Evolutionary conservation across 768 basidiomycete genomes (phyloP).

Genomic region (Heimioporus sp.): DNA sequence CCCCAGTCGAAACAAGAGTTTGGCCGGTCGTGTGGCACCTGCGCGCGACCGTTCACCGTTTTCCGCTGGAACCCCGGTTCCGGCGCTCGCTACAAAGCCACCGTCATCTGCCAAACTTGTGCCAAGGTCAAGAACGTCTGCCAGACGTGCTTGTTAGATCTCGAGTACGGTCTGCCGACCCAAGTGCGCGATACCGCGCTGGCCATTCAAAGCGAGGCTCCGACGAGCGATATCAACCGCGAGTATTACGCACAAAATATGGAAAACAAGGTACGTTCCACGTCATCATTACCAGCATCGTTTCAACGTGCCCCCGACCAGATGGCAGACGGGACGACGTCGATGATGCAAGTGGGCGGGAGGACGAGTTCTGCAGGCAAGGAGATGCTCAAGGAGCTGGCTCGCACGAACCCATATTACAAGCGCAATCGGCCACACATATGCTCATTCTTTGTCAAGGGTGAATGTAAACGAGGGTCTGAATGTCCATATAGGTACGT

Average conservation of each 20-base stretch:
- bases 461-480: conserved; percentile 85
- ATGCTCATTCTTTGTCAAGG: conserved; percentile 95
- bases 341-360: conserved; percentile 53
- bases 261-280: conserved; percentile 63
- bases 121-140: conserved; percentile 96
- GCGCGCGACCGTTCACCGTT: conserved; percentile 93
- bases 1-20: conserved; percentile 99
- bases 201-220: conserved; percentile 80
- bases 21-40: conserved; percentile 94
- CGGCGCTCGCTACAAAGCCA: conserved; percentile 93
- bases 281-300: neutral
- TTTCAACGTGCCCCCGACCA: conserved; percentile 28
- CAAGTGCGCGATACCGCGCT: conserved; percentile 97
- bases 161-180: conserved; percentile 94
- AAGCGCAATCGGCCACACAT: conserved; percentile 93
- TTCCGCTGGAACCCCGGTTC: conserved; percentile 98
- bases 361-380: conserved; percentile 79
- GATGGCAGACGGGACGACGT: conserved; percentile 67
- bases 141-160: conserved; percentile 95
- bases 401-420: conserved; percentile 95
- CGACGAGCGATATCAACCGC: conserved; percentile 95
- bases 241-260: conserved; percentile 94
- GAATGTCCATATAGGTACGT: conserved; percentile 85
- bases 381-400: conserved; percentile 95
- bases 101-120: conserved; percentile 96